Evolutionary conservation across 225 moss, liverwort and hornwort species (phyloP).

Genomic region (Physcomitrium patens): DNA sequence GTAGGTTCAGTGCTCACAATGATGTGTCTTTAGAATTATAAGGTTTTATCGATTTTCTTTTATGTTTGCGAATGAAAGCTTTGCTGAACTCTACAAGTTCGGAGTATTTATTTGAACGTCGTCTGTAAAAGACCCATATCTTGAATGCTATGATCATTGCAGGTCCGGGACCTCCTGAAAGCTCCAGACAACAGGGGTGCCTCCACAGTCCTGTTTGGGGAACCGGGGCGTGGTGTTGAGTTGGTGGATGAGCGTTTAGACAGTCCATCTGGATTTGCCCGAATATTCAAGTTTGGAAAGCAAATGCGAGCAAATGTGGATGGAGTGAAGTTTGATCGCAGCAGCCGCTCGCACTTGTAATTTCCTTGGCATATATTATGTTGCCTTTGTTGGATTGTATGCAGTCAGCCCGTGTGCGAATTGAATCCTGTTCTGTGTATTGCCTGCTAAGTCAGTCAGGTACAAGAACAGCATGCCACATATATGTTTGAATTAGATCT

Average conservation of each 20-base stretch:
- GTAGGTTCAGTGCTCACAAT: slow-evolving; percentile 32
- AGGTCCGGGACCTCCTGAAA: slow-evolving; percentile 70
- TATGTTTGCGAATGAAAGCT: not conserved
- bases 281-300: slow-evolving; percentile 68
- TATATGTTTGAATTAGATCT: not conserved
- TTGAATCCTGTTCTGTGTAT: not conserved
- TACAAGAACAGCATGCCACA: not conserved
- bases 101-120: not conserved
- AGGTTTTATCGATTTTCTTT: not conserved
- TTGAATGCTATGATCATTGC: slow-evolving; percentile 26
- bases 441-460: slow-evolving; percentile 2
- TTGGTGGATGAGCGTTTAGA: slow-evolving; percentile 84
- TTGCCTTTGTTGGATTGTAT: slow-evolving; percentile 3
- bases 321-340: slow-evolving; percentile 58
- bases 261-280: slow-evolving; percentile 71
- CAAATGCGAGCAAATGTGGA: slow-evolving; percentile 78
- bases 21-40: slow-evolving; percentile 3
- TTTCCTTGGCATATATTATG: slow-evolving; percentile 21
- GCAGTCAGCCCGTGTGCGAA: not conserved
- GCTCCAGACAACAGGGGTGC: slow-evolving; percentile 50
- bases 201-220: slow-evolving; percentile 68
- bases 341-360: slow-evolving; percentile 74
- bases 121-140: not conserved
- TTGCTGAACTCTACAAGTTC: not conserved
- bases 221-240: slow-evolving; percentile 62